These are phyloP conservation scores for Coemansia sp. DNA, from an alignment of 192 early-diverging fungal genomes.

Conservation along the genomic window DNA sequence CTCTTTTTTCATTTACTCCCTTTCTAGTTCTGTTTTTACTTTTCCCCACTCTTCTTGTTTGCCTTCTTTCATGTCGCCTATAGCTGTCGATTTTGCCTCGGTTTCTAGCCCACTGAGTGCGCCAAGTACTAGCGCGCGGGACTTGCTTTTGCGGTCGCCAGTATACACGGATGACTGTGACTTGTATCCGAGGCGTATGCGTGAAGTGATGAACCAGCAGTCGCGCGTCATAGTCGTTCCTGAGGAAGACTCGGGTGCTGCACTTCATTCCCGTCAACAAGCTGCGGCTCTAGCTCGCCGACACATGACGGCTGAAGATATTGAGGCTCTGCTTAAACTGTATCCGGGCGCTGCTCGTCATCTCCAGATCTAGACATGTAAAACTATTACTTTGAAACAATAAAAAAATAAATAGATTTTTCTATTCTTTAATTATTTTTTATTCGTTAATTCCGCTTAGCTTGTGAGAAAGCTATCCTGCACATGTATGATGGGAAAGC, in stretches of 20 bases:
- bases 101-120: neutral
- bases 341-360: slow-evolving; percentile 36
- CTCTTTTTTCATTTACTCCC: neutral
- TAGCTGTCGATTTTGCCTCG: slow-evolving; percentile 20
- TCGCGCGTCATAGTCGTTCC: slow-evolving; percentile 4
- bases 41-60: neutral
- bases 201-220: slow-evolving; percentile 45
- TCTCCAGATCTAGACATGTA: slow-evolving; percentile 14
- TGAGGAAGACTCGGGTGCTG: neutral
- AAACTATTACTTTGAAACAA: neutral
- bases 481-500: no score
- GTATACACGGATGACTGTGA: slow-evolving; percentile 47
- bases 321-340: slow-evolving; percentile 21
- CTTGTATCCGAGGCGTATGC: slow-evolving; percentile 49
- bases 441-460: no score
- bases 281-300: slow-evolving; percentile 7
- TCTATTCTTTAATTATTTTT: no score
- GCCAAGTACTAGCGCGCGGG: neutral
- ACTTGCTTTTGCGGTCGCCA: slow-evolving; percentile 37
- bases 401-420: neutral
- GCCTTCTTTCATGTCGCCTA: slow-evolving; percentile 19
- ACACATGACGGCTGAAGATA: slow-evolving; percentile 9
- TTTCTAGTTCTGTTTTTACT: neutral
- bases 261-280: slow-evolving; percentile 1
- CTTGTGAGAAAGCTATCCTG: no score